These are phyloP conservation scores for Ilyonectria mors-panacis DNA, from an alignment of 2,329 filamentous ascomycete genomes.

Conservation along the genomic window DNA sequence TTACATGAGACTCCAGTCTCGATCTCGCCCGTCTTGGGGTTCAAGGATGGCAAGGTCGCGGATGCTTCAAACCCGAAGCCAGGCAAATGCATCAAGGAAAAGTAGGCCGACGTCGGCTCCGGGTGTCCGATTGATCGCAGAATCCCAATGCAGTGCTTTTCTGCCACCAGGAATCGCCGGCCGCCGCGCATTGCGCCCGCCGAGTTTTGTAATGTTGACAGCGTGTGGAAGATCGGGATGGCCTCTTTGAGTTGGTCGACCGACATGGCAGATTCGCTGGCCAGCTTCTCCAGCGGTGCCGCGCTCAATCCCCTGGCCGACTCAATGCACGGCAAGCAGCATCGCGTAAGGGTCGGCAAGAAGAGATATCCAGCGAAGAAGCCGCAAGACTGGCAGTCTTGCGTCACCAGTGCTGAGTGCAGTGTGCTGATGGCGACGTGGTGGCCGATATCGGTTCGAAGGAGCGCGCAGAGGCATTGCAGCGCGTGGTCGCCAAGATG, in stretches of 20 bases:
- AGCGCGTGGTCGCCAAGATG: conserved; percentile 26
- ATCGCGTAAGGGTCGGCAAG: conserved; percentile 22
- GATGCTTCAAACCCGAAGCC: conserved; percentile 26
- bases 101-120: conserved; percentile 23
- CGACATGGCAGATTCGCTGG: conserved; percentile 4
- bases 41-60: conserved; percentile 14
- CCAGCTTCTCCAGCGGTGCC: conserved; percentile 25
- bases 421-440: conserved; percentile 21
- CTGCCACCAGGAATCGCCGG: conserved; percentile 20
- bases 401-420: conserved; percentile 23
- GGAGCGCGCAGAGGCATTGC: conserved; percentile 18
- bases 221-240: conserved; percentile 22
- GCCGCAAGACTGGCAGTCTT: conserved; percentile 24
- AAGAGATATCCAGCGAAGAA: conserved; percentile 25
- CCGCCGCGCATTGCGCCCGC: not conserved
- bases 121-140: conserved; percentile 18
- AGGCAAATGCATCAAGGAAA: conserved; percentile 26
- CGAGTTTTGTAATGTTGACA: conserved; percentile 14
- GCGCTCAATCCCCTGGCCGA: conserved; percentile 26
- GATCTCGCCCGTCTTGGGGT: conserved; percentile 21
- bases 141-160: conserved; percentile 21
- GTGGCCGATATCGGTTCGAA: conserved; percentile 28
- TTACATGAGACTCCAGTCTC: conserved; percentile 25
- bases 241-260: conserved; percentile 14
- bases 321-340: conserved; percentile 28